Conservation (phyloP, 176 grass and related monocot genomes). For the Dactylis glomerata region DNA sequence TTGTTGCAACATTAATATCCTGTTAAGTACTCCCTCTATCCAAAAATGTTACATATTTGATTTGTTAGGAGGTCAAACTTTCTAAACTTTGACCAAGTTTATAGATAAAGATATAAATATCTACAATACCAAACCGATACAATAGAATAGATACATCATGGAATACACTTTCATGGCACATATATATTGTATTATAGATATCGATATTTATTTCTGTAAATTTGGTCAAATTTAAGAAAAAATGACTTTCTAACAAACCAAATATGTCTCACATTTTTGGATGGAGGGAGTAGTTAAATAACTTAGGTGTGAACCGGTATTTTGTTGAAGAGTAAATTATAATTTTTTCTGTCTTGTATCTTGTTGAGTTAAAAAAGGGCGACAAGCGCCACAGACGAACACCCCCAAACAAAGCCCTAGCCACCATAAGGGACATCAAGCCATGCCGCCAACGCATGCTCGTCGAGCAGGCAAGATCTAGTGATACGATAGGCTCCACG, state of each 20-base stretch:
- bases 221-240: too few relatives aligned
- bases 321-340: background rate
- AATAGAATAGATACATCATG: too few relatives aligned
- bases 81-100: too few relatives aligned
- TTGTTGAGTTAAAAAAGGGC: background rate
- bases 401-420: background rate
- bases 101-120: too few relatives aligned
- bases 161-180: too few relatives aligned
- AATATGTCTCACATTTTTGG: too few relatives aligned
- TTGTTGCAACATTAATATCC: constrained; percentile 1
- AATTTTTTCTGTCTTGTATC: background rate
- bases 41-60: too few relatives aligned
- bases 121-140: too few relatives aligned
- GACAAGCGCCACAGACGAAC: background rate
- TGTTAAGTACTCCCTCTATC: background rate
- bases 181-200: too few relatives aligned
- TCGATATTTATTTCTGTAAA: too few relatives aligned
- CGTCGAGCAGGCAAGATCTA: background rate
- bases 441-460: background rate
- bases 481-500: background rate
- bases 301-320: background rate
- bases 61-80: too few relatives aligned
- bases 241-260: too few relatives aligned
- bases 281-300: background rate
- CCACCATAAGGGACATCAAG: background rate